phyloP scores from a whole-genome alignment of 1,284 basidiomycete genomes.

The Ceratobasidium sp. region DNA sequence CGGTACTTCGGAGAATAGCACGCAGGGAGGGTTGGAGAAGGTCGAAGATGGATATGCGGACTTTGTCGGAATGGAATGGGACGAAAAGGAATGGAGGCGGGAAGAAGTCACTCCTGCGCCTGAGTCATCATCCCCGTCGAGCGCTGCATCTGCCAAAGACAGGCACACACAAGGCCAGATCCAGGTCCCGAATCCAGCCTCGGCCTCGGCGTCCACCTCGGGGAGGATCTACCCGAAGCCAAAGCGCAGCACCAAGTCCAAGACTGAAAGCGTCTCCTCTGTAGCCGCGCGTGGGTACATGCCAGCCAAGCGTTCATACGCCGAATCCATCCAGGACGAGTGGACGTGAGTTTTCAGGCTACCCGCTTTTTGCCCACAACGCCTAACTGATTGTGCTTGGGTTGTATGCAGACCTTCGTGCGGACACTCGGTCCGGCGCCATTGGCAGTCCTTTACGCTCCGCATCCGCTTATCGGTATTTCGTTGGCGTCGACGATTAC shows the following conservation, averaged over 20 bases:
- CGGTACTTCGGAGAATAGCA: background rate
- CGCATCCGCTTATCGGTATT: conserved; percentile 20
- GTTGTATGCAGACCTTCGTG: conserved; percentile 10
- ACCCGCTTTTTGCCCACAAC: background rate
- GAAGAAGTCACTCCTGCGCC: conserved; percentile 29
- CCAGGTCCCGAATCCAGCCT: background rate
- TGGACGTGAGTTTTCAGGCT: conserved; percentile 17
- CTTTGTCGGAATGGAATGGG: conserved; percentile 34
- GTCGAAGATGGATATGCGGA: conserved; percentile 20
- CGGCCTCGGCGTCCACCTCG: background rate
- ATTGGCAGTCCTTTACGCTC: conserved; percentile 31
- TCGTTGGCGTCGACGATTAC: conserved; percentile 23
- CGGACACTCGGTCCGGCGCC: conserved; percentile 29
- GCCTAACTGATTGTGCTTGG: background rate
- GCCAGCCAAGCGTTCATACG: conserved; percentile 23
- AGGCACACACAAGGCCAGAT: background rate
- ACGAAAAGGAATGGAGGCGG: conserved; percentile 32
- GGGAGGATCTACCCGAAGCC: conserved; percentile 8
- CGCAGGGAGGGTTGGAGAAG: conserved; percentile 12
- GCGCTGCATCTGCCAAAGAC: background rate
- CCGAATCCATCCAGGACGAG: conserved; percentile 26
- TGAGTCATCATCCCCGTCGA: background rate
- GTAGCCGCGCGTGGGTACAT: conserved; percentile 26
- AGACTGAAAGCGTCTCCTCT: conserved; percentile 17
- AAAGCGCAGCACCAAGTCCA: conserved; percentile 15